Conservation (phyloP, 345 rosid species). For the Microcos paniculata region DNA sequence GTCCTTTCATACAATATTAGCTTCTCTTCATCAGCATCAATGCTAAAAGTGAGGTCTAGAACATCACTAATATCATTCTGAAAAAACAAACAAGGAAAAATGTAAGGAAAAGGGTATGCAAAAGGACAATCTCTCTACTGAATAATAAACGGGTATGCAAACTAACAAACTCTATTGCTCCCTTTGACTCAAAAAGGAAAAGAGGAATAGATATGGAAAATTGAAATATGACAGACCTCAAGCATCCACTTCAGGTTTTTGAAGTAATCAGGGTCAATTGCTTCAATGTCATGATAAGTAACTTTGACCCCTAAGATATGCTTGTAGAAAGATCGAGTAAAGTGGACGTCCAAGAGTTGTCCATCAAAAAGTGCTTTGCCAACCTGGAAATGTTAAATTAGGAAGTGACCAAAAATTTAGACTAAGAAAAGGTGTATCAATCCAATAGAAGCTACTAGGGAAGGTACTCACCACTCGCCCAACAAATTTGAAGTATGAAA, state of each 20-base stretch:
- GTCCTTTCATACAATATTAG: constrained; percentile 76
- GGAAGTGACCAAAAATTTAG: constrained; percentile 12
- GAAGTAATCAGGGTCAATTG: constrained; percentile 91
- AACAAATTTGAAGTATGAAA: constrained; percentile 95
- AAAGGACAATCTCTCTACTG: not conserved
- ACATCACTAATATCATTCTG: constrained; percentile 91
- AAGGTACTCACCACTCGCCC: constrained; percentile 85
- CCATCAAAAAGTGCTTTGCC: constrained; percentile 97
- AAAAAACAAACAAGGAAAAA: constrained; percentile 22
- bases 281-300: constrained; percentile 95
- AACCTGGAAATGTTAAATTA: constrained; percentile 50
- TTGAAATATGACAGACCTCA: constrained; percentile 51
- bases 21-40: constrained; percentile 98
- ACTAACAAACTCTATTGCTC: not conserved
- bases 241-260: constrained; percentile 96
- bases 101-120: not conserved
- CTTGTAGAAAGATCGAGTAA: constrained; percentile 97
- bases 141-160: not conserved
- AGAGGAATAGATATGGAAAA: not conserved
- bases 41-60: constrained; percentile 85
- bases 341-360: constrained; percentile 93
- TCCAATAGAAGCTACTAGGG: constrained; percentile 9
- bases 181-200: not conserved
- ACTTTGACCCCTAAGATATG: constrained; percentile 90
- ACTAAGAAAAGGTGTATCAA: not conserved